Evolutionary conservation across 148 eudicot species (phyloP), one percentile per base, ranked within the genome.

Genomic region (Chenopodium berlandieri): DNA sequence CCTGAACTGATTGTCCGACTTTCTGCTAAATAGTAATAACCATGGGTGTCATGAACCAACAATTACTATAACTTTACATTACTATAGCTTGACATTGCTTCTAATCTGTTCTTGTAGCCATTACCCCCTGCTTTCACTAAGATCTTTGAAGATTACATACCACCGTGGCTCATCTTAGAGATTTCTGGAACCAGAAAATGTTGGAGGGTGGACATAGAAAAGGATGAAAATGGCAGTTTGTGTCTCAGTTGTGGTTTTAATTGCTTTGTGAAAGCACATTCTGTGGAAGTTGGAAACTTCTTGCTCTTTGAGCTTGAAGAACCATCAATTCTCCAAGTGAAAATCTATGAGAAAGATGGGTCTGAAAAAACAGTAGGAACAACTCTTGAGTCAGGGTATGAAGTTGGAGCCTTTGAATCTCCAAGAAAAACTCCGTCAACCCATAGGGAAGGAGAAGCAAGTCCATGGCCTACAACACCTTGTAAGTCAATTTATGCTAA

Each of bases 261-360:
- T 19, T 78, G 75, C 75, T 83, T 83, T 83, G 79, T 66, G 22
- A 56, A 79, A 54, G 82, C 77, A 2, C 67, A 67, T 19, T 73
- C 58, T 64, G 30, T 83, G 13, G 30, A 83, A 67, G 74, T 44
- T 79, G 85, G 85, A 54, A 80, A 75, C 70, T 63, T 54, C 62
- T 44, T 83, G 63, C 75, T 83, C 44, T 83, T 83, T 79, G 75
- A 67, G 34, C 66, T 62, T 66, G 44, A 79, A 79, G 62, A 73
- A 20, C 75, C 77, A 44, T 40, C 69, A 14, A 56, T 83, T 74
- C 82, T 83, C 52, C 75, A 79, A 73, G 82, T 83, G 79, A 83
- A 74, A 67, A 65, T 83, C 27, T 83, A 72, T 19, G 75, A 79
- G 40, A 83, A 83, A 40, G 85, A 83, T 79, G 85, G 85, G 34